Evolutionary conservation across 345 rosid species (phyloP), one percentile per base, ranked within the genome.

Genomic region (Ceriops zippeliana): DNA sequence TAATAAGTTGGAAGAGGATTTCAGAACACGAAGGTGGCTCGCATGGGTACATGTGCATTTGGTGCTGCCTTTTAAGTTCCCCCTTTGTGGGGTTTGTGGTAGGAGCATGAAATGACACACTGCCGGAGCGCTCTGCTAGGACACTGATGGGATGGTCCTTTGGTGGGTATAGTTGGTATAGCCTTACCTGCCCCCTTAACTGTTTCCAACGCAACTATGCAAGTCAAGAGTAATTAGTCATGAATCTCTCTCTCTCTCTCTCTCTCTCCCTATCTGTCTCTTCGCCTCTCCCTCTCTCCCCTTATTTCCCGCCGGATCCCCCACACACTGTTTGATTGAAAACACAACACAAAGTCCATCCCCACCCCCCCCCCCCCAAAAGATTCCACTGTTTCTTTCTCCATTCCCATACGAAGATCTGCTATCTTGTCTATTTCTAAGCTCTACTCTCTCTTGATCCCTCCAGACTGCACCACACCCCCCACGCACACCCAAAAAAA

Each of bases 21-120:
- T 49, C 79, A 70, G 61, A 84, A 57, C 83, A 70, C 79, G 7
- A 73, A 26, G 85, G 82, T 66, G 82, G 80, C 84, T 75, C 22
- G 34, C 52, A 38, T 64, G 65, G 70, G 59, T 37, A 69, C 7
- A 15, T 51, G 75, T 59, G 78, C 72, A 66, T 34, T 16, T 59
- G 62, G 58, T 24, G 52, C 59, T 22, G 49, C 49, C 15, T 13
- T 13, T 42, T 22, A 26, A 54, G 59, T 54, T 22, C 59, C 26
- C 59, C 28, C 28, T n/a, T 24, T 24, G 22, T 32, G 19, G 73
- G 26, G 67, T 24, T 5, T 13, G 52, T 53, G 28, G 67, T 2
- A 19, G 69, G 32, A 63, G 59, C 78, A 67, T 62, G 70, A 72
- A 74, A 53, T 65, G 79, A 67, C 70, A 19, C 16, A 37, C 32